Evolutionary conservation across 2,329 filamentous ascomycete genomes (phyloP), one percentile per base, ranked within the genome.

Genomic region (Xylaria sp.): DNA sequence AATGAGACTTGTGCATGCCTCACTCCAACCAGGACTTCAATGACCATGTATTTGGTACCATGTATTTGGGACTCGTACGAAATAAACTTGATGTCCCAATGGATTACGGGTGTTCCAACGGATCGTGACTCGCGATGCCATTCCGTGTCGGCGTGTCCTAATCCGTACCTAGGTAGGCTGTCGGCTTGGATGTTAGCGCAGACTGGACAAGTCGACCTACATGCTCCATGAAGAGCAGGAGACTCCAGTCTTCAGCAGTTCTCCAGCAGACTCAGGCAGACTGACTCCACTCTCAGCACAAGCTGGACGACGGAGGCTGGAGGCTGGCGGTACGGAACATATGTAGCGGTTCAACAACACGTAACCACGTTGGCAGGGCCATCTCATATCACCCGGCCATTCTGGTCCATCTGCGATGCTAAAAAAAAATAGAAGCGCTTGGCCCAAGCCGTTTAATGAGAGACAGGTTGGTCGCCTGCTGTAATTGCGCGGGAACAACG

Each of bases 401-500:
- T 30, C 16, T 18, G 19, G 19, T 30, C 9, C 16, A 49, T 49
- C 11, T 55, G 37, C 34, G 8, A 19, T 34, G 49, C 16, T 23
- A 52, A 13, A n/a, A 18, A 16, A 44, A 8, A 7, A 42, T 30
- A 7, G 18, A 10, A 58, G 51, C 52, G 39, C 46, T 48, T 52
- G 16, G 19, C 42, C 34, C 49, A 16, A 10, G 10, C 23, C 19
- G 44, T 42, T 30, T 9, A 7, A 18, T 30, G 19, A 60, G 58
- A 53, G 52, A 39, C 52, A 35, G 49, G 50, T 58, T 59, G 57
- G 54, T 51, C 13, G 53, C 50, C 62, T 5, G 60, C 58, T 55
- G 59, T 56, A 54, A 52, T 44, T 56, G 30, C 34, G 42, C 54
- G 39, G 50, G 44, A 49, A 19, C 52, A 44, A 46, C 54, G 23